Conservation (phyloP, 2,329 filamentous ascomycete genomes). For the Colletotrichum plurivorum region DNA sequence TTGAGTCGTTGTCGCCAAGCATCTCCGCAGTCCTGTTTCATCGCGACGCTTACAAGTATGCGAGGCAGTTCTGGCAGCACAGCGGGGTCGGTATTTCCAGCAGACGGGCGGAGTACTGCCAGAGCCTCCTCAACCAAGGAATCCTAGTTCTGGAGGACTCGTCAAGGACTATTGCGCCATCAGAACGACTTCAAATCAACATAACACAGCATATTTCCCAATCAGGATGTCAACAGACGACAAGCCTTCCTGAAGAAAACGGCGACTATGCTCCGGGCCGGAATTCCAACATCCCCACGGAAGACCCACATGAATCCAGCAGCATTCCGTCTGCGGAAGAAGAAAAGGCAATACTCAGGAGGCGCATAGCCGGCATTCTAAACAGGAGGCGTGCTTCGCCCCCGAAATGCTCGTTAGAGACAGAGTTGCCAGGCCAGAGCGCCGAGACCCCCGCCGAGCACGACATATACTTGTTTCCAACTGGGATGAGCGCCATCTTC, state of each 20-base stretch:
- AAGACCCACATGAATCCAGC: background rate
- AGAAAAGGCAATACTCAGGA: slow-evolving; percentile 78
- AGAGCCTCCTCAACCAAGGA: slow-evolving; percentile 79
- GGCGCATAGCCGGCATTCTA: slow-evolving; percentile 89
- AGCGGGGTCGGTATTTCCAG: slow-evolving; percentile 95
- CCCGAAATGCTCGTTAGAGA: background rate
- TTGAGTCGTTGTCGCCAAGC: slow-evolving; percentile 69
- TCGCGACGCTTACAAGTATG: slow-evolving; percentile 74
- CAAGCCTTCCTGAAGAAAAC: background rate
- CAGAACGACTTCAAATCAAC: background rate
- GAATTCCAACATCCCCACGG: no score
- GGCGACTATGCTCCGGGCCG: no score
- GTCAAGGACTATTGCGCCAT: slow-evolving; percentile 43
- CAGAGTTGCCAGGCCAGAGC: slow-evolving; percentile 58
- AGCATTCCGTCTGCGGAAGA: slow-evolving; percentile 7
- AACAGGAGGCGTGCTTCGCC: slow-evolving; percentile 76
- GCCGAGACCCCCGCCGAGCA: slow-evolving; percentile 80
- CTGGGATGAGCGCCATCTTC: slow-evolving; percentile 96
- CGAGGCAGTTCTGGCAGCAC: slow-evolving; percentile 98
- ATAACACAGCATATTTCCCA: no score
- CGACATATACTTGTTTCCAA: slow-evolving; percentile 90
- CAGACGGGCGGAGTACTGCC: slow-evolving; percentile 90
- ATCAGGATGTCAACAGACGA: background rate
- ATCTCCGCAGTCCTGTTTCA: slow-evolving; percentile 81
- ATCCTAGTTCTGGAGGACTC: slow-evolving; percentile 59